phyloP scores from a whole-genome alignment of 805 yeast genomes.

The Starmera amethionina region DNA sequence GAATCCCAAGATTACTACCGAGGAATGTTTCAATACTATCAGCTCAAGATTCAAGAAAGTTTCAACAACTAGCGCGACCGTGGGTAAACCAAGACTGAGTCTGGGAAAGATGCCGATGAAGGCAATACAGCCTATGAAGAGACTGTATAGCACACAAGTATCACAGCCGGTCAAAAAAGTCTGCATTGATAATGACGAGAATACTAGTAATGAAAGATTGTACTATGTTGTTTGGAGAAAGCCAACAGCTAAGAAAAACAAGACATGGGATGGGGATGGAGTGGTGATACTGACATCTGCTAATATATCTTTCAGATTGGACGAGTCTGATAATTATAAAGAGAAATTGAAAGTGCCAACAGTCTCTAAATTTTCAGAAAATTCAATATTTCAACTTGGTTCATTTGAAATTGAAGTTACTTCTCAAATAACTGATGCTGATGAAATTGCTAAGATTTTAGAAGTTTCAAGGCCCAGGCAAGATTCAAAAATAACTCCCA shows the following conservation, averaged over 20 bases:
- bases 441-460: conserved; percentile 13
- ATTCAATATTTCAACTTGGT: conserved; percentile 40
- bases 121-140: not conserved
- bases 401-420: conserved; percentile 55
- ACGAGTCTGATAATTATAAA: conserved; percentile 21
- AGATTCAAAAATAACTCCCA: conserved; percentile 4
- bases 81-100: not conserved
- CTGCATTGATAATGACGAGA: not conserved
- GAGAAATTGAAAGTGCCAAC: conserved; percentile 12
- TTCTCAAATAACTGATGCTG: conserved; percentile 25
- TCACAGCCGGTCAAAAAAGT: not conserved
- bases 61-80: not conserved
- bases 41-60: not conserved
- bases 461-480: conserved; percentile 2
- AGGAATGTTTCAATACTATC: not conserved
- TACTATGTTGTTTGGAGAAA: conserved; percentile 38
- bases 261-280: conserved; percentile 96
- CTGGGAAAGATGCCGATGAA: no score
- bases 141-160: conserved; percentile 2
- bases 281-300: conserved; percentile 26
- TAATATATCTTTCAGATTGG: conserved; percentile 21
- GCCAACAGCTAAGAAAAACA: conserved; percentile 64
- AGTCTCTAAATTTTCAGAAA: conserved; percentile 19
- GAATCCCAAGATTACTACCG: no score
- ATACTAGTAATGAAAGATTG: not conserved